Base-by-base conservation (phyloP, 768 basidiomycete species). In the Kwoniella dendrophila region DNA sequence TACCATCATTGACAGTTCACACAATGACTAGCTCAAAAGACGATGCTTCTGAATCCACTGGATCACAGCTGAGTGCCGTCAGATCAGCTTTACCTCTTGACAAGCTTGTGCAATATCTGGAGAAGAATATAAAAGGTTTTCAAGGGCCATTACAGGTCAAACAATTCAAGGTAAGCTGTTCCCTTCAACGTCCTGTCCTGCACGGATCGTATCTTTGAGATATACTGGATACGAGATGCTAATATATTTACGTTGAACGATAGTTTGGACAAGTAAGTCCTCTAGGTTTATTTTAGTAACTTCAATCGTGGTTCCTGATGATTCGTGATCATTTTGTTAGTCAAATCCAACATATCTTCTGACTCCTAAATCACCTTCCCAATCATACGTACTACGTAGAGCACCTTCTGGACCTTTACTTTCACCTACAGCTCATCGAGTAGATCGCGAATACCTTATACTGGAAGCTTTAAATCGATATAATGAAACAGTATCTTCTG, bases 311-410 rank as follows among this genome's bases (percentile, higher is more conserved):
- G 20, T 12, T 6, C 4, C 20, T 34, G 20, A 22, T 14, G n/a
- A 41, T 26, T 24, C 18, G 18, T 24, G 30, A 8, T 3, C 59
- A n/a, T n/a, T 38, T 16, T 11, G 49, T 33, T 77, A 93, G 90
- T 92, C 92, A 7, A 99, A 99, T 74, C 95, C 95, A 0, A 98
- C 95, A 0, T 99, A 97, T 78, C 90, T 98, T 80, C 79, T 99
- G 50, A 90, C 86, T 4, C 90, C 91, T 80, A 82, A 85, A 18
- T 84, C 79, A 29, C 85, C 80, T 18, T 50, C 89, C 85, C 44
- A 81, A 83, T 43, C 56, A n/a, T 93, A 87, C 68, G 95, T 98
- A 16, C 81, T 98, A 58, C 89, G 95, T 20, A 92, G 96, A 80
- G 95, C 96, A 75, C 95, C 95, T 24, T 86, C 88, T 0, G 95